phyloP scores from a whole-genome alignment of 1,284 basidiomycete genomes.

The Lentinula novae-zelandiae region DNA sequence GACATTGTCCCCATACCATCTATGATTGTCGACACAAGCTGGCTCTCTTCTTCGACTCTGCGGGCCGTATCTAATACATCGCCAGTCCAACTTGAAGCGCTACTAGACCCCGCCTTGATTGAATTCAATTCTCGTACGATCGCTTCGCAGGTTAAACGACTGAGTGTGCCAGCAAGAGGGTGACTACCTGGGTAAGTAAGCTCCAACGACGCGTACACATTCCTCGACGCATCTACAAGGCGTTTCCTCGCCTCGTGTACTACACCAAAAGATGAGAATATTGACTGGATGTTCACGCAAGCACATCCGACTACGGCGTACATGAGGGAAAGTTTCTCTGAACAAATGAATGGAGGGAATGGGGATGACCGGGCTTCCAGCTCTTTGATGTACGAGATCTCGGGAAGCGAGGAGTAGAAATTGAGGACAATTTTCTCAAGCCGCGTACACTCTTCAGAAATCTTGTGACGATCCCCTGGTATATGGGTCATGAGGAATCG shows the following conservation, averaged over 20 bases:
- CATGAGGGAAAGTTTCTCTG: neutral
- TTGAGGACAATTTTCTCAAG: neutral
- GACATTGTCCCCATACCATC: slow-evolving; percentile 5
- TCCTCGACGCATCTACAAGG: neutral
- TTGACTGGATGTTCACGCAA: neutral
- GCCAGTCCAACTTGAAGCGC: neutral
- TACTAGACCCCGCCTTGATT: neutral
- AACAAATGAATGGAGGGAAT: neutral
- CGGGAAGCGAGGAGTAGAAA: neutral
- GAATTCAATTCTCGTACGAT: neutral
- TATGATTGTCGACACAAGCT: neutral
- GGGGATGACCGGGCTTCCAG: neutral
- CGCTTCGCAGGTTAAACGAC: neutral
- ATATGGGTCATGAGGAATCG: no score
- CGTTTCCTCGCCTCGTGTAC: neutral
- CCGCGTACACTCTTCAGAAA: neutral
- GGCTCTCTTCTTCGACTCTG: neutral
- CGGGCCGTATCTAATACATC: neutral
- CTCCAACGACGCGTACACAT: neutral
- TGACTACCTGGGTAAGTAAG: neutral
- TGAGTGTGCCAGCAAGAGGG: neutral
- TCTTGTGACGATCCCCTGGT: neutral
- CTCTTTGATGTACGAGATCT: neutral
- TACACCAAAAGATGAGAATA: neutral
- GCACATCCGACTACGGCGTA: neutral